These are phyloP conservation scores for Pythium periplocum DNA, from an alignment of 352 stramenopile genomes.

Conservation along the genomic window DNA sequence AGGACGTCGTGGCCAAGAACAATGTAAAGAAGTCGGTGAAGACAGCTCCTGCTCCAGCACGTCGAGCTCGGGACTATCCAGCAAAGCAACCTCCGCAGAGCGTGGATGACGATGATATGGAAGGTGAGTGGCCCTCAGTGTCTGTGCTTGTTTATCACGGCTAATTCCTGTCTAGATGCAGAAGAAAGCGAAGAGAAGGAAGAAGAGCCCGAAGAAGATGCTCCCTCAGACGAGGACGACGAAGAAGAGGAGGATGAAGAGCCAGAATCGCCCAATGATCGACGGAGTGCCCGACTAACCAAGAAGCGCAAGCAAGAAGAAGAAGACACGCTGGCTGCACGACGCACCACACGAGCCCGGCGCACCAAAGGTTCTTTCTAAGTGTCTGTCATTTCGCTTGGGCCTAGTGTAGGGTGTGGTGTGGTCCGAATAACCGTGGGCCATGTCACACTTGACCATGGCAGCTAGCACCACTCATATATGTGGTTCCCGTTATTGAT, in stretches of 20 bases:
- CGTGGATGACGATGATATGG: slow-evolving; percentile 2
- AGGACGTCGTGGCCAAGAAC: slow-evolving; percentile 1
- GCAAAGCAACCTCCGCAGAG: not conserved
- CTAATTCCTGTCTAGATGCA: slow-evolving; percentile 1
- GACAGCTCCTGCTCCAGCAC: not conserved
- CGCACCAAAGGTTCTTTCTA: slow-evolving; percentile 25
- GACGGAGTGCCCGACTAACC: slow-evolving; percentile 12
- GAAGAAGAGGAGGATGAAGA: slow-evolving; percentile 9
- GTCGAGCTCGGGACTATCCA: slow-evolving; percentile 14
- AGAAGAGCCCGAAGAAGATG: slow-evolving; percentile 1
- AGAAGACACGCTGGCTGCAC: slow-evolving; percentile 2
- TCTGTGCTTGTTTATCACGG: not conserved
- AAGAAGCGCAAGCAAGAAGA: slow-evolving; percentile 20
- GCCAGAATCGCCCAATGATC: slow-evolving; percentile 12
- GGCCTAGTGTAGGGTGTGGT: too few relatives aligned
- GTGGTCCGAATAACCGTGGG: too few relatives aligned
- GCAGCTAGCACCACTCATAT: not conserved
- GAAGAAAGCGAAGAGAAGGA: slow-evolving; percentile 16
- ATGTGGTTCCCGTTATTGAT: slow-evolving; percentile 14
- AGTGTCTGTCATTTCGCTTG: not conserved
- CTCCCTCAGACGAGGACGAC: not conserved
- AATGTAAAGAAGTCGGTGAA: too few relatives aligned
- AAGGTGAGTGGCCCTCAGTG: slow-evolving; percentile 2
- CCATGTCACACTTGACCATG: too few relatives aligned
- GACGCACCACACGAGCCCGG: slow-evolving; percentile 15